Evolutionary conservation across 106 monocot genomes (phyloP).

Genomic region (Narthecium ossifragum): DNA sequence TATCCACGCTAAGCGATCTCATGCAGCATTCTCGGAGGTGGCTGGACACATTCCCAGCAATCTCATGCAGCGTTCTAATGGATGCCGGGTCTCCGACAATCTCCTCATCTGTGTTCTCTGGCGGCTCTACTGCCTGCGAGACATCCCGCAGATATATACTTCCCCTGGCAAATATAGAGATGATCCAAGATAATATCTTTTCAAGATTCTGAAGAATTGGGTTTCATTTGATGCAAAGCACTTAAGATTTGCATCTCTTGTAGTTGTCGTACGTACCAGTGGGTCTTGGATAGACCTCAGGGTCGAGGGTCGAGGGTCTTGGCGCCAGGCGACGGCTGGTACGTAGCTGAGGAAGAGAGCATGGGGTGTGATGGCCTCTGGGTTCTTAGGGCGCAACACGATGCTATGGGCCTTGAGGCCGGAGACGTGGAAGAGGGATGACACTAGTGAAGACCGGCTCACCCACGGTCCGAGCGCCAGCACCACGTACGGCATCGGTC

Average conservation of each 20-base stretch:
- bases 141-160: conserved; percentile 84
- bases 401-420: conserved; percentile 82
- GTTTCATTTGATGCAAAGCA: too few relatives aligned
- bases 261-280: too few relatives aligned
- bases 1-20: too few relatives aligned
- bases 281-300: conserved; percentile 85
- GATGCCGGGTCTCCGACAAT: conserved; percentile 49
- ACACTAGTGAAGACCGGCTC: conserved; percentile 12
- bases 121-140: conserved; percentile 43
- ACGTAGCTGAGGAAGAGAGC: conserved; percentile 81
- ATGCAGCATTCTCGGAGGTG: conserved; percentile 44
- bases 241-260: too few relatives aligned
- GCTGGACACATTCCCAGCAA: conserved; percentile 62
- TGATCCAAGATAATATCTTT: background rate
- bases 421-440: conserved; percentile 45
- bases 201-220: background rate
- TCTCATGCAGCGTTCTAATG: conserved; percentile 73
- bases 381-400: conserved; percentile 49
- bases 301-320: conserved; percentile 46
- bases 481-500: too few relatives aligned
- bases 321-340: conserved; percentile 27
- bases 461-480: conserved; percentile 84
- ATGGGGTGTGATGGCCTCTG: conserved; percentile 49
- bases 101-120: conserved; percentile 54
- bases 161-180: conserved; percentile 34